Conservation (phyloP, 495 filamentous ascomycete genomes). For the Margaritispora aquatica region DNA sequence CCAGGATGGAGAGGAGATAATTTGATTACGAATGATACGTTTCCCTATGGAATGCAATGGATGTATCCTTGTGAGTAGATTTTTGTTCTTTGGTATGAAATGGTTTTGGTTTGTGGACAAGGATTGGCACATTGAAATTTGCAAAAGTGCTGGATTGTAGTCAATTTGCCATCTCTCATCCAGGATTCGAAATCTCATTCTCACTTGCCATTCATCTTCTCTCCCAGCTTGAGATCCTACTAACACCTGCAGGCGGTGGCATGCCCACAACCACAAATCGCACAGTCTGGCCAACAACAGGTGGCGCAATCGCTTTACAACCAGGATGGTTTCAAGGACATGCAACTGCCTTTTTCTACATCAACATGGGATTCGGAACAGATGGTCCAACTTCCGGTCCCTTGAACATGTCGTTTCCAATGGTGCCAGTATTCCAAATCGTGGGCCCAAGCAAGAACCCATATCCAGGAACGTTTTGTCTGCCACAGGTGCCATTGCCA, state of each 20-base stretch:
- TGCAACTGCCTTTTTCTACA: slow-evolving; percentile 74
- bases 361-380: slow-evolving; percentile 89
- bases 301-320: slow-evolving; percentile 82
- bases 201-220: slow-evolving; percentile 2
- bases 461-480: slow-evolving; percentile 82
- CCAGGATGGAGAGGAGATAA: slow-evolving; percentile 95
- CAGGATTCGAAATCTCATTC: not conserved
- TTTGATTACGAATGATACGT: slow-evolving; percentile 70
- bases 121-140: too few relatives aligned
- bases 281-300: slow-evolving; percentile 82
- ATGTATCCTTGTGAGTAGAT: slow-evolving; percentile 84
- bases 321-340: slow-evolving; percentile 96
- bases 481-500: slow-evolving; percentile 87
- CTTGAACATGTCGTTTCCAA: slow-evolving; percentile 80
- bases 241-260: slow-evolving; percentile 93
- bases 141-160: not conserved
- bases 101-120: not conserved
- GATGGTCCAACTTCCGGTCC: slow-evolving; percentile 52
- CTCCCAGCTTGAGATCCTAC: too few relatives aligned
- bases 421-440: slow-evolving; percentile 81
- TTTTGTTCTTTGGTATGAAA: not conserved
- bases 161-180: not conserved
- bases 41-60: slow-evolving; percentile 96
- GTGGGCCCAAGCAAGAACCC: slow-evolving; percentile 72
- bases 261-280: slow-evolving; percentile 73